Base-by-base conservation (phyloP, 805 yeast species). In the Cyberlindnera veronae region DNA sequence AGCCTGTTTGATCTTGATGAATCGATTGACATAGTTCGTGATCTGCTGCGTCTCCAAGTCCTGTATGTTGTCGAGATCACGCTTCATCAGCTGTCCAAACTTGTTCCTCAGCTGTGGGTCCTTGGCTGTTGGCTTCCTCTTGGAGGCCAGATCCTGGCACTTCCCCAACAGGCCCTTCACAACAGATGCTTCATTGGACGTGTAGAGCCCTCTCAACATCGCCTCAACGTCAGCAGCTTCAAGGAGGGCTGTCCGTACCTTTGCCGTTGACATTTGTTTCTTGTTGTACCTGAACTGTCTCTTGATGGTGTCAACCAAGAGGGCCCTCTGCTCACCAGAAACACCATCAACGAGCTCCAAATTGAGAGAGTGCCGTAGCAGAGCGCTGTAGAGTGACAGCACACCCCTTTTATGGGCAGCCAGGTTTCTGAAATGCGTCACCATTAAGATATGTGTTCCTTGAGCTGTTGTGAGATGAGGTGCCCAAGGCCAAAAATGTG, bases 401-500 rank as follows among this genome's bases (percentile, higher is more conserved):
- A 65, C 66, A 31, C 60, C 53, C 6, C 26, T 24, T 33, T 45
- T 55, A 36, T 66, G 71, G 3, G 56, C 42, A 4, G 39, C 39
- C 3, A 63, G 38, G 8, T 45, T 29, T 13, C 53, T 51, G 46
- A 66, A 66, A 39, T 60, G 63, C 7, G 51, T 49, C 20, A 58
- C 61, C 66, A 50, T 53, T n/a, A n/a, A n/a, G n/a, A n/a, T n/a
- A n/a, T n/a, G n/a, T n/a, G n/a, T n/a, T n/a, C n/a, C n/a, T n/a
- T n/a, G n/a, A n/a, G n/a, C n/a, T n/a, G n/a, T n/a, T n/a, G n/a
- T n/a, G n/a, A n/a, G n/a, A n/a, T n/a, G n/a, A n/a, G n/a, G n/a
- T n/a, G n/a, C n/a, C n/a, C n/a, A n/a, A n/a, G n/a, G n/a, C n/a
- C n/a, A n/a, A n/a, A n/a, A n/a, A n/a, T n/a, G n/a, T n/a, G n/a